These are phyloP conservation scores for Metschnikowia aberdeeniae DNA, from an alignment of 805 yeast genomes.

Conservation along the genomic window DNA sequence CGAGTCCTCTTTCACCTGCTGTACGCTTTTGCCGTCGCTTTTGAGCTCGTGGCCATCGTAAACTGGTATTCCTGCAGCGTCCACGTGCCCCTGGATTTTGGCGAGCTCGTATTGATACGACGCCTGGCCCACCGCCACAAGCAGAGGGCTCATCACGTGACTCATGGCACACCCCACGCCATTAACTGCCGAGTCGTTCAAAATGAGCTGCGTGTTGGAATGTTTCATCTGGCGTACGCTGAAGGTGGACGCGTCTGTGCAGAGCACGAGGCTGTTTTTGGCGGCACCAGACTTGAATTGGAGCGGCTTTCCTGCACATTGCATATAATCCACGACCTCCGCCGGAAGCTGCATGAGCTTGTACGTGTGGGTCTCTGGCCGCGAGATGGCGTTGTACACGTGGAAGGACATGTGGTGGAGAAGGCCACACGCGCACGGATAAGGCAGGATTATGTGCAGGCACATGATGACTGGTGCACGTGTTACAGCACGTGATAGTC, in stretches of 20 bases:
- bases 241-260: slow-evolving; percentile 58
- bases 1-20: slow-evolving; percentile 38
- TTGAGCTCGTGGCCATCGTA: slow-evolving; percentile 14
- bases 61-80: slow-evolving; percentile 24
- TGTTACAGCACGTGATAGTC: background rate
- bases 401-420: slow-evolving; percentile 13
- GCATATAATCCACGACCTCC: slow-evolving; percentile 10
- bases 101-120: slow-evolving; percentile 36
- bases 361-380: slow-evolving; percentile 10
- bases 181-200: slow-evolving; percentile 21
- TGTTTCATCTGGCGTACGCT: slow-evolving; percentile 75
- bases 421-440: background rate
- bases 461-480: background rate
- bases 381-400: slow-evolving; percentile 11
- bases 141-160: slow-evolving; percentile 5
- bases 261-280: slow-evolving; percentile 50
- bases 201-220: slow-evolving; percentile 72
- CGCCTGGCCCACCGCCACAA: slow-evolving; percentile 27
- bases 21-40: slow-evolving; percentile 19
- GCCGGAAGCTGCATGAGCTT: slow-evolving; percentile 18
- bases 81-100: slow-evolving; percentile 26
- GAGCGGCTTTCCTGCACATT: slow-evolving; percentile 6
- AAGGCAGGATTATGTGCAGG: background rate
- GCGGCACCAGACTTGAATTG: slow-evolving; percentile 13
- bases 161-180: background rate